A percentile compares a stretch with the other conserved stretches of the same genome.
phyloP scores from a whole-genome alignment of 305 asterid species.

The Salvia sclarea region DNA sequence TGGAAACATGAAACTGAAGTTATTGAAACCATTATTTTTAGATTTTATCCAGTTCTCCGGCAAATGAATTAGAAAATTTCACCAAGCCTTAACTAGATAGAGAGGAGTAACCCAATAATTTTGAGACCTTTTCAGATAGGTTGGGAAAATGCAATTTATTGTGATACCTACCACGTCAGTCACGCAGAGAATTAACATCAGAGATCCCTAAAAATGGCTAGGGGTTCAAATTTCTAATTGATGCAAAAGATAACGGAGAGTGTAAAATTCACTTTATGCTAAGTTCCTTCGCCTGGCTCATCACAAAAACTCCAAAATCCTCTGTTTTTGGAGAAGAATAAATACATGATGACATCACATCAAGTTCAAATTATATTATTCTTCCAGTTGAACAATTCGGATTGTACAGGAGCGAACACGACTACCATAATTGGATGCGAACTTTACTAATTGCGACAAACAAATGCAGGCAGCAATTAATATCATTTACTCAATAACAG shows the following conservation, averaged over 20 bases:
- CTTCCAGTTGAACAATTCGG: conserved; percentile 18
- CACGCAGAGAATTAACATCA: neutral
- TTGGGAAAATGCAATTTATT: conserved; percentile 6
- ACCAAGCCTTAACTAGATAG: conserved; percentile 1
- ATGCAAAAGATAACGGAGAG: neutral
- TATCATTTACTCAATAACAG: conserved; percentile 1
- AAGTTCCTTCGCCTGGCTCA: conserved; percentile 5
- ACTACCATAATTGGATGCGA: conserved; percentile 1
- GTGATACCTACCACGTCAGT: neutral
- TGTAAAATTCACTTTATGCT: neutral
- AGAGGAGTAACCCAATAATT: neutral
- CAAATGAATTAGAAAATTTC: conserved; percentile 13
- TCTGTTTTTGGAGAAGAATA: conserved; percentile 7
- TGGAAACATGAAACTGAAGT: neutral
- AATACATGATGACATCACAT: conserved; percentile 20
- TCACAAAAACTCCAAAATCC: neutral
- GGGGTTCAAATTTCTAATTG: conserved; percentile 13
- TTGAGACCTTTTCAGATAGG: conserved; percentile 9
- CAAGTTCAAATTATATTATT: conserved; percentile 20
- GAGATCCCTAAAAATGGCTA: neutral
- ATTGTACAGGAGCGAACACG: neutral
- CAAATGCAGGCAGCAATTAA: conserved; percentile 21
- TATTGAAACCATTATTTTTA: neutral
- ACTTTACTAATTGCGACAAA: conserved; percentile 15
- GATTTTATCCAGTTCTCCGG: neutral